phyloP scores from a whole-genome alignment of 2,329 filamentous ascomycete species.

The Colletotrichum eremochloae region DNA sequence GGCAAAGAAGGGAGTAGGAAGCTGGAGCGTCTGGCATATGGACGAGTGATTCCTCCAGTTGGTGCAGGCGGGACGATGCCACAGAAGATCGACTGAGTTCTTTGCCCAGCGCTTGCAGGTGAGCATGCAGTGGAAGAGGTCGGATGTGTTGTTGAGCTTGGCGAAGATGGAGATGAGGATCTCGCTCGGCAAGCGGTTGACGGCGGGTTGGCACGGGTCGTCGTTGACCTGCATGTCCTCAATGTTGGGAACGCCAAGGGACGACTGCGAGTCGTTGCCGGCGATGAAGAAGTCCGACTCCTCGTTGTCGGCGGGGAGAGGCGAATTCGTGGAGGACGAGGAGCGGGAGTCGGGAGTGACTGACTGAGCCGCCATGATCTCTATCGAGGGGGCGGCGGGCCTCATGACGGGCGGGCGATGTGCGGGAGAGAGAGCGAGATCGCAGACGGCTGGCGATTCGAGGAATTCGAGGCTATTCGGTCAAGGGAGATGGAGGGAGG shows the following conservation, averaged over 20 bases:
- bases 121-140: slow-evolving; percentile 89
- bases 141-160: slow-evolving; percentile 80
- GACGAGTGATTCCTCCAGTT: slow-evolving; percentile 84
- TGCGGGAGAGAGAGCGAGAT: neutral
- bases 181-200: slow-evolving; percentile 90
- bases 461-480: slow-evolving; percentile 30
- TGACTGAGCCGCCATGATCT: slow-evolving; percentile 46
- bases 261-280: slow-evolving; percentile 94
- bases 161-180: slow-evolving; percentile 94
- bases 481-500: neutral
- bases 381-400: slow-evolving; percentile 47
- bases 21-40: slow-evolving; percentile 83
- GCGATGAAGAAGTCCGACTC: slow-evolving; percentile 94
- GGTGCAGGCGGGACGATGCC: slow-evolving; percentile 93
- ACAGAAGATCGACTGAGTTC: slow-evolving; percentile 92
- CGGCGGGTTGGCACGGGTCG: slow-evolving; percentile 78
- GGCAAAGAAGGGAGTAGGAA: slow-evolving; percentile 82
- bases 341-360: slow-evolving; percentile 63
- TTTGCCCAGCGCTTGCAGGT: slow-evolving; percentile 95
- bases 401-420: slow-evolving; percentile 43
- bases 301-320: slow-evolving; percentile 82
- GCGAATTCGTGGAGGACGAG: slow-evolving; percentile 80
- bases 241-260: slow-evolving; percentile 83
- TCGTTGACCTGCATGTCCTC: slow-evolving; percentile 79
- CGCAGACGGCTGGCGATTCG: slow-evolving; percentile 28